These are phyloP conservation scores for Suillus variegatus DNA, from an alignment of 768 basidiomycete species.

Conservation along the genomic window DNA sequence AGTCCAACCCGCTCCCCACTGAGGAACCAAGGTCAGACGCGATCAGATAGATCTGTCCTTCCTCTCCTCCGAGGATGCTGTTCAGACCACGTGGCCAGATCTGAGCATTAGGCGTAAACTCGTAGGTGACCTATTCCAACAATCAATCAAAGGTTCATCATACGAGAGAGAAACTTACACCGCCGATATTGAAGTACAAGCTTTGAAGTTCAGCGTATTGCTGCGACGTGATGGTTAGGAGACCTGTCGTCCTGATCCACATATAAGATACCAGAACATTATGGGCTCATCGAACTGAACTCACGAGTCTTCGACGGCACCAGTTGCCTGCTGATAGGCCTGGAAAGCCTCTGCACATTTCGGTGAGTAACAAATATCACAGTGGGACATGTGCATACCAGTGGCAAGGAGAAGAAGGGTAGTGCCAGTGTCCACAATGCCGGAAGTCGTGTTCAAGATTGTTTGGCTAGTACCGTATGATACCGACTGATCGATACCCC, in stretches of 20 bases:
- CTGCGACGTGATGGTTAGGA: slow-evolving; percentile 21
- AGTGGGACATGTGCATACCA: slow-evolving; percentile 8
- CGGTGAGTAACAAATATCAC: neutral
- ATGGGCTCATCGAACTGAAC: slow-evolving; percentile 12
- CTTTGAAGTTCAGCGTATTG: slow-evolving; percentile 21
- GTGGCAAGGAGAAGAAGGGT: slow-evolving; percentile 53
- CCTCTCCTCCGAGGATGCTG: slow-evolving; percentile 53
- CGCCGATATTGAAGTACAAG: slow-evolving; percentile 26
- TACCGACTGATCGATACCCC: slow-evolving; percentile 41
- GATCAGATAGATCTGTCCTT: slow-evolving; percentile 55
- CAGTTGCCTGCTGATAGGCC: slow-evolving; percentile 53
- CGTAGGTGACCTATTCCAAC: slow-evolving; percentile 44
- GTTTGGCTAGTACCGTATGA: slow-evolving; percentile 32
- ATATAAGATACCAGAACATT: neutral
- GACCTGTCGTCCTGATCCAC: slow-evolving; percentile 15
- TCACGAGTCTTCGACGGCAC: slow-evolving; percentile 51
- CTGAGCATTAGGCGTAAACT: slow-evolving; percentile 66
- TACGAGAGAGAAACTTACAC: slow-evolving; percentile 19
- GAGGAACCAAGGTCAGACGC: slow-evolving; percentile 51
- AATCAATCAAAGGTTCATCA: neutral
- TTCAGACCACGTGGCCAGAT: slow-evolving; percentile 69
- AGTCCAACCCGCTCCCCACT: slow-evolving; percentile 63
- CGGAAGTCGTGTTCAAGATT: slow-evolving; percentile 35
- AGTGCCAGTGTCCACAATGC: slow-evolving; percentile 50
- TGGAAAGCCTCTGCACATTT: slow-evolving; percentile 50